A percentile compares a stretch with the other conserved stretches of the same genome.
phyloP scores from a whole-genome alignment of 2,329 filamentous ascomycete species.

The Diaporthe ilicicola region DNA sequence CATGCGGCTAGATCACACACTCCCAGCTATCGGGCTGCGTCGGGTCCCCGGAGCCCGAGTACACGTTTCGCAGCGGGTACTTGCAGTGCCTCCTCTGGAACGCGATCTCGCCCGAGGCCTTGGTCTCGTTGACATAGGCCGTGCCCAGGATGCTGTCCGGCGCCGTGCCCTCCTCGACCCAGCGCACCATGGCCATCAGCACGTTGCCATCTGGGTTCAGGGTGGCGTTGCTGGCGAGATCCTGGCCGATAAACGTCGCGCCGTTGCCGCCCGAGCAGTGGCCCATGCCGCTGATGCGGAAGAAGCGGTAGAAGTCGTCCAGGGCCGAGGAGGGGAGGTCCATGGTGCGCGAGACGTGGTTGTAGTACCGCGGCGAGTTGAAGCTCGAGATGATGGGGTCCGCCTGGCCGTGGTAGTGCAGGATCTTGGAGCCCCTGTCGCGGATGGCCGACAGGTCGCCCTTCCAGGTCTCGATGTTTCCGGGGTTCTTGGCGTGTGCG shows the following conservation, averaged over 20 bases:
- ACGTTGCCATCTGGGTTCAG: constrained; percentile 51
- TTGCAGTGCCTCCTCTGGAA: constrained; percentile 46
- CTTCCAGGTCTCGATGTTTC: constrained; percentile 39
- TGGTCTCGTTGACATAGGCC: constrained; percentile 42
- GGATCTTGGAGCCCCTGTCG: constrained; percentile 52
- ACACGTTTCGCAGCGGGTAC: constrained; percentile 45
- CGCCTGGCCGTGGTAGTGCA: constrained; percentile 54
- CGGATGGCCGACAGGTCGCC: constrained; percentile 48
- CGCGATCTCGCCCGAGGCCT: constrained; percentile 37
- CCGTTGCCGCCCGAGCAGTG: constrained; percentile 59
- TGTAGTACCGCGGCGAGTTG: constrained; percentile 57
- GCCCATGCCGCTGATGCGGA: constrained; percentile 60
- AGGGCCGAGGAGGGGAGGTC: constrained; percentile 41
- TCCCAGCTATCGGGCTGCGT: constrained; percentile 41
- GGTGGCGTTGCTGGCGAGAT: constrained; percentile 37
- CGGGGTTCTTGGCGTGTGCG: constrained; percentile 36
- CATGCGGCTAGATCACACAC: constrained; percentile 35
- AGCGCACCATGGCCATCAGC: constrained; percentile 53
- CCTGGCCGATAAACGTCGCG: constrained; percentile 44
- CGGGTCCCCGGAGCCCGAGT: constrained; percentile 41
- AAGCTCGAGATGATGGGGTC: constrained; percentile 54
- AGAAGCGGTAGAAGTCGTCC: constrained; percentile 58
- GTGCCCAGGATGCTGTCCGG: constrained; percentile 50
- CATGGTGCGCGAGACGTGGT: constrained; percentile 56
- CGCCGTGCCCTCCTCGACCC: constrained; percentile 53